phyloP scores from a whole-genome alignment of 768 basidiomycete species.

The Fomitopsis serialis region DNA sequence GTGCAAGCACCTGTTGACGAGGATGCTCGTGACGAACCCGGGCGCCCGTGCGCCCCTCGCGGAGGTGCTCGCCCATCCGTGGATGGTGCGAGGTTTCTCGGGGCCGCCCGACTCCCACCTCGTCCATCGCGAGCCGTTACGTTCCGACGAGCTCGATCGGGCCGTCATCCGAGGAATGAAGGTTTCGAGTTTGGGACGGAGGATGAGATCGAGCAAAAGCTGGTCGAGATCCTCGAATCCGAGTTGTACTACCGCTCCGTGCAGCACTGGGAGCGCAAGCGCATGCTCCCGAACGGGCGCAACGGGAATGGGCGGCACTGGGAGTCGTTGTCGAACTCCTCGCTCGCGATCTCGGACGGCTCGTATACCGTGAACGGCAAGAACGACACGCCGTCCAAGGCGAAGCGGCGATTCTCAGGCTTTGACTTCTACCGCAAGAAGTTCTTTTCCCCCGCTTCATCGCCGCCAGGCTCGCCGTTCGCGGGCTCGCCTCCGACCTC shows the following conservation, averaged over 20 bases:
- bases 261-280: conserved; percentile 73
- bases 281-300: conserved; percentile 26
- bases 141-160: conserved; percentile 82
- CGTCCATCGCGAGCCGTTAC: conserved; percentile 83
- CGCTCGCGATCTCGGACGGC: conserved; percentile 55
- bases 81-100: conserved; percentile 88
- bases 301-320: conserved; percentile 38
- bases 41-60: conserved; percentile 69
- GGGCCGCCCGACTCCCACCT: conserved; percentile 81
- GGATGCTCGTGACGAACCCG: conserved; percentile 98
- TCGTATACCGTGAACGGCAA: conserved; percentile 25
- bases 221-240: conserved; percentile 68
- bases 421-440: conserved; percentile 94
- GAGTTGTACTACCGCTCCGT: conserved; percentile 74
- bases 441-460: conserved; percentile 57
- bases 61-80: conserved; percentile 84
- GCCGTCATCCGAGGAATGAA: conserved; percentile 85
- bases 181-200: conserved; percentile 95
- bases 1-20: conserved; percentile 87
- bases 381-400: conserved; percentile 37
- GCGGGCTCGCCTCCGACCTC: conserved; percentile 57
- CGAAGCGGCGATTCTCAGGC: conserved; percentile 85
- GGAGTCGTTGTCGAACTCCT: conserved; percentile 63
- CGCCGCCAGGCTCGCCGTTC: conserved; percentile 47
- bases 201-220: conserved; percentile 75